Percentiles rank a stretch among this genome's conserved stretches.
phyloP scores from a whole-genome alignment of 176 grass and related monocot species.

The Carex cristatella region DNA sequence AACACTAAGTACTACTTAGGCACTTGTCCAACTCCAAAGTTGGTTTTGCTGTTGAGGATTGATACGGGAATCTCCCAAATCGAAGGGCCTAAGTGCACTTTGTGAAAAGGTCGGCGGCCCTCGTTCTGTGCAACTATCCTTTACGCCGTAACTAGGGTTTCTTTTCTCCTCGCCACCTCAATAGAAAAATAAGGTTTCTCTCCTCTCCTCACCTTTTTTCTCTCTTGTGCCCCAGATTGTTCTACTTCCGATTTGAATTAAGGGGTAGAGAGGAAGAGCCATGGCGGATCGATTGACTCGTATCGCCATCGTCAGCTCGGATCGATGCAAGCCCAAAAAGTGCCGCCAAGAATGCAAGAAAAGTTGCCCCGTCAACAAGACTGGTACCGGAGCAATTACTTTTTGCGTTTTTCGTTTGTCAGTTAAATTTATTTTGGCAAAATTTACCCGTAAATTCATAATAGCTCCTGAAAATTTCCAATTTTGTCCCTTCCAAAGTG shows the following conservation, averaged over 20 bases:
- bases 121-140: not conserved
- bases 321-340: conserved; percentile 79
- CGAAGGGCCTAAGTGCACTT: not conserved
- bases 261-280: not conserved
- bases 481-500: not conserved
- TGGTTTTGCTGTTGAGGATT: not conserved
- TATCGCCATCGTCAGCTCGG: conserved; percentile 69
- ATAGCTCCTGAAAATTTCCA: not conserved
- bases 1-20: not conserved
- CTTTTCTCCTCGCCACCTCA: conserved; percentile 8
- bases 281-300: conserved; percentile 58
- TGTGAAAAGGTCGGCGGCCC: not conserved
- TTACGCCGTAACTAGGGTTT: conserved; percentile 18
- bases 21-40: not conserved
- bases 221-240: not conserved
- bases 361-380: conserved; percentile 70
- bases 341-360: conserved; percentile 74
- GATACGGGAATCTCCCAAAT: not conserved
- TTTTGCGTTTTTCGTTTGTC: not conserved
- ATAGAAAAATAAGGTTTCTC: not conserved
- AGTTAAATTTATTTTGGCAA: not conserved
- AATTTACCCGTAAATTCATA: not conserved
- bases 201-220: not conserved
- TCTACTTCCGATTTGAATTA: not conserved
- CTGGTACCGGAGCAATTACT: conserved; percentile 26